These are phyloP conservation scores for Colletotrichum destructivum DNA, from an alignment of 2,329 filamentous ascomycete species.

Conservation along the genomic window DNA sequence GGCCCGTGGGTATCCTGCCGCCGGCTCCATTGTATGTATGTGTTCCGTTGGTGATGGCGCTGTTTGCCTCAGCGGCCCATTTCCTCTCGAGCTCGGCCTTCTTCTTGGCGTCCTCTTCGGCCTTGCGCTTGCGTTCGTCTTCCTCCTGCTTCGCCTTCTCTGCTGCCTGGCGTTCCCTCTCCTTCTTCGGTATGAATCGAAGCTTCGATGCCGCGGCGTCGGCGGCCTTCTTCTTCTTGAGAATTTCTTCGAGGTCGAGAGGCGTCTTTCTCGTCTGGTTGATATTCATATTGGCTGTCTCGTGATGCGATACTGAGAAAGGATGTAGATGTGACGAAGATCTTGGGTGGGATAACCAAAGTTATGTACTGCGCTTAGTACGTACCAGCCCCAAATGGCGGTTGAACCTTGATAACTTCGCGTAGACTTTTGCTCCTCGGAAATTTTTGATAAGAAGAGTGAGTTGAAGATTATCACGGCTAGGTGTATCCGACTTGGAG, in stretches of 20 bases:
- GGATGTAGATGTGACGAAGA: background rate
- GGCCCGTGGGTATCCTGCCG: constrained; percentile 48
- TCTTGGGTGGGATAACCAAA: background rate
- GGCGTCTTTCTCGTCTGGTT: constrained; percentile 57
- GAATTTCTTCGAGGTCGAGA: constrained; percentile 87
- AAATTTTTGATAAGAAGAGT: no score
- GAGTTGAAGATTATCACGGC: background rate
- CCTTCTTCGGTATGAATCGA: constrained; percentile 87
- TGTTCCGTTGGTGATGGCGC: constrained; percentile 47
- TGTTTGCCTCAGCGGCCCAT: constrained; percentile 51
- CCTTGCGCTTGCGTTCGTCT: constrained; percentile 67
- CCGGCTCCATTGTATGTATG: constrained; percentile 66
- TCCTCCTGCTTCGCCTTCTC: constrained; percentile 83
- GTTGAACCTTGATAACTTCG: background rate
- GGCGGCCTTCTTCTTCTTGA: constrained; percentile 88
- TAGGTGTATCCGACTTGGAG: no score
- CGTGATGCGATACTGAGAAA: background rate
- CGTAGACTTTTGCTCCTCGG: background rate
- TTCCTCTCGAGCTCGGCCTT: constrained; percentile 74
- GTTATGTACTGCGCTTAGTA: background rate
- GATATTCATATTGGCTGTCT: constrained; percentile 13
- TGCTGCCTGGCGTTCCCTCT: constrained; percentile 84
- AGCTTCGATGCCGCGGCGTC: constrained; percentile 90
- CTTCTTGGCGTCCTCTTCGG: constrained; percentile 76
- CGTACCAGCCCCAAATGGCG: background rate